Percentiles rank a stretch among this genome's conserved stretches.
phyloP scores from a whole-genome alignment of 2,329 filamentous ascomycete genomes.

The Cladophialophora chaetospira region DNA sequence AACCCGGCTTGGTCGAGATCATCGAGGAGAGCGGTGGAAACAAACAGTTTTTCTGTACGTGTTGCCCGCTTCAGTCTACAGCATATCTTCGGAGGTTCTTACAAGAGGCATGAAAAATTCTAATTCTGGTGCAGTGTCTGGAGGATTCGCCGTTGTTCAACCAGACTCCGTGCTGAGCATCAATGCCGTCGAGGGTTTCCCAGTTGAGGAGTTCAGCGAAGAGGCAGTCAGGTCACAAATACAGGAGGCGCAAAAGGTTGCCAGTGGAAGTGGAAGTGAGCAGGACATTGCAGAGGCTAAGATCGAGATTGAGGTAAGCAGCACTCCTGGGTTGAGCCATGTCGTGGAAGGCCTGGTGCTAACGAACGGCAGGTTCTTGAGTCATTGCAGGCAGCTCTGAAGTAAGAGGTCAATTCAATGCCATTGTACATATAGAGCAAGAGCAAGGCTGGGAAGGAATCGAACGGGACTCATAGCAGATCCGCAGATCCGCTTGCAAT shows the following conservation, averaged over 20 bases:
- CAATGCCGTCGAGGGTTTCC: slow-evolving; percentile 94
- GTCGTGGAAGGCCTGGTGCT: not conserved
- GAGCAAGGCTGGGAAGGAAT: slow-evolving; percentile 10
- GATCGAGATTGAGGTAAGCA: slow-evolving; percentile 91
- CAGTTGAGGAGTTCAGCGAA: slow-evolving; percentile 92
- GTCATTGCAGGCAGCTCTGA: slow-evolving; percentile 52
- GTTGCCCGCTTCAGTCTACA: not conserved
- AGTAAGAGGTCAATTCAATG: slow-evolving; percentile 40
- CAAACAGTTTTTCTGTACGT: slow-evolving; percentile 99
- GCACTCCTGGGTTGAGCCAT: not conserved
- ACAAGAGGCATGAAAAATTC: too few species aligned
- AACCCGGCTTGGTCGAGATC: slow-evolving; percentile 92
- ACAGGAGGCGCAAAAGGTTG: slow-evolving; percentile 93
- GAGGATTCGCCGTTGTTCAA: slow-evolving; percentile 95
- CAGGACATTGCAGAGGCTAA: slow-evolving; percentile 98
- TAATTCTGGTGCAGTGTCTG: slow-evolving; percentile 71
- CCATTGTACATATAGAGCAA: slow-evolving; percentile 43
- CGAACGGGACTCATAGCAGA: not conserved
- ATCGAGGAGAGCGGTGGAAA: slow-evolving; percentile 82
- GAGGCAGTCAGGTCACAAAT: slow-evolving; percentile 91
- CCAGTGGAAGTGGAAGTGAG: slow-evolving; percentile 85
- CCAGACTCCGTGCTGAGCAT: slow-evolving; percentile 94
- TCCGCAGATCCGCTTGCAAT: too few species aligned
- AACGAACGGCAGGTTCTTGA: slow-evolving; percentile 47
- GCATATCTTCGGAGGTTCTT: too few species aligned